Conservation (phyloP, 2,329 filamentous ascomycete genomes). For the Ciborinia camelliae region DNA sequence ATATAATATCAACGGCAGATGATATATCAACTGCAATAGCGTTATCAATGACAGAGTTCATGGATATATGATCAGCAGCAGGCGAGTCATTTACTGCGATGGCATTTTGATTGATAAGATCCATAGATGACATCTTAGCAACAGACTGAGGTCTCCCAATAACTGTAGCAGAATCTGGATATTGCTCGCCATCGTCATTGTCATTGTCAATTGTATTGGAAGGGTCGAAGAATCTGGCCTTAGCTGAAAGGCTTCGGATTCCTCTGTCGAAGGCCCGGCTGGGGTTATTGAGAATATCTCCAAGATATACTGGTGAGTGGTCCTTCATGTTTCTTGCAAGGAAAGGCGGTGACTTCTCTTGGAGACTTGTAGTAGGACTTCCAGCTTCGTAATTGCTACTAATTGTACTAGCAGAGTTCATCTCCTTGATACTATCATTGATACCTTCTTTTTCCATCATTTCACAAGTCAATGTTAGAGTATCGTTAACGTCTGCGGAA, state of each 20-base stretch:
- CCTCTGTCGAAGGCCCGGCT: background rate
- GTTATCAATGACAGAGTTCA: background rate
- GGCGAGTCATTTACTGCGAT: background rate
- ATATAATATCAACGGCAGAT: background rate
- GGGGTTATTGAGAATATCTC: background rate
- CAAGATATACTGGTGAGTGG: background rate
- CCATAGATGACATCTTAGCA: background rate
- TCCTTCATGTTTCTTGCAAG: background rate
- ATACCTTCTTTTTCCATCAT: background rate
- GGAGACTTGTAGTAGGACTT: background rate
- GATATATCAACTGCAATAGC: too few species aligned
- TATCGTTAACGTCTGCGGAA: background rate
- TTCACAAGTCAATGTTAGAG: background rate
- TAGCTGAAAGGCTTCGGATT: constrained; percentile 9
- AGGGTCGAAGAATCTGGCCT: background rate
- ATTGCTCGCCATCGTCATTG: background rate
- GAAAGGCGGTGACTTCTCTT: background rate
- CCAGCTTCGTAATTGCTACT: too few species aligned
- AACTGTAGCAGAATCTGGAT: background rate
- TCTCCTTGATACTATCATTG: background rate
- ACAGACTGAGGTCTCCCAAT: background rate
- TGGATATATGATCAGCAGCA: background rate
- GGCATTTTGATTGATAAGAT: background rate
- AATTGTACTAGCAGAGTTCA: background rate
- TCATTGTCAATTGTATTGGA: background rate